Conservation (phyloP, 805 yeast genomes). For the Scheffersomyces lignosus region DNA sequence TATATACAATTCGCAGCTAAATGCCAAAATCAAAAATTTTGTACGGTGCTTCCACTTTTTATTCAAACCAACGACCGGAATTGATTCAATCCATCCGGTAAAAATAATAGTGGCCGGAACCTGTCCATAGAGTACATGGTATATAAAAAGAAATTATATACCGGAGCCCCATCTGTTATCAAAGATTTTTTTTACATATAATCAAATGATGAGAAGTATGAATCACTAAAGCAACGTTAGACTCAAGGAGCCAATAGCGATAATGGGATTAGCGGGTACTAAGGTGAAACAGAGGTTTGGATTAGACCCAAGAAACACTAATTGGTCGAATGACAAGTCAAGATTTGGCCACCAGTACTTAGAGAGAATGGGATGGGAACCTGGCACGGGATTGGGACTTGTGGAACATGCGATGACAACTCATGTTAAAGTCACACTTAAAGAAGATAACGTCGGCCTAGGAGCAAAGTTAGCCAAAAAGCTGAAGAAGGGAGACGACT, state of each 20-base stretch:
- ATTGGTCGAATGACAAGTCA: constrained; percentile 84
- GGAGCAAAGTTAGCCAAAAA: constrained; percentile 77
- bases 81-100: too few species aligned
- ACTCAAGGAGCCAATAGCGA: neutral
- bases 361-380: constrained; percentile 85
- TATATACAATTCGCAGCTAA: too few species aligned
- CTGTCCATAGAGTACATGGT: too few species aligned
- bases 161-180: neutral
- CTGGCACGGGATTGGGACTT: constrained; percentile 85
- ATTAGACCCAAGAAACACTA: constrained; percentile 87
- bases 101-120: too few species aligned
- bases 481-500: constrained; percentile 64
- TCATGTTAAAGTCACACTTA: constrained; percentile 79
- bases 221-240: too few species aligned
- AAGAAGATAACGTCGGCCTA: constrained; percentile 81
- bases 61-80: too few species aligned
- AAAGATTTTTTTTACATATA: too few species aligned
- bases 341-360: constrained; percentile 89
- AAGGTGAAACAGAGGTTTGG: constrained; percentile 85
- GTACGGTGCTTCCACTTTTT: too few species aligned
- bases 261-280: constrained; percentile 81
- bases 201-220: too few species aligned
- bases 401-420: constrained; percentile 65
- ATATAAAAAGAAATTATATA: neutral
- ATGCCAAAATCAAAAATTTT: too few species aligned